A percentile compares a stretch with the other conserved stretches of the same genome.
Evolutionary conservation across 257 asterid genomes (phyloP).

Genomic region (Solanum ahanhuiri): DNA sequence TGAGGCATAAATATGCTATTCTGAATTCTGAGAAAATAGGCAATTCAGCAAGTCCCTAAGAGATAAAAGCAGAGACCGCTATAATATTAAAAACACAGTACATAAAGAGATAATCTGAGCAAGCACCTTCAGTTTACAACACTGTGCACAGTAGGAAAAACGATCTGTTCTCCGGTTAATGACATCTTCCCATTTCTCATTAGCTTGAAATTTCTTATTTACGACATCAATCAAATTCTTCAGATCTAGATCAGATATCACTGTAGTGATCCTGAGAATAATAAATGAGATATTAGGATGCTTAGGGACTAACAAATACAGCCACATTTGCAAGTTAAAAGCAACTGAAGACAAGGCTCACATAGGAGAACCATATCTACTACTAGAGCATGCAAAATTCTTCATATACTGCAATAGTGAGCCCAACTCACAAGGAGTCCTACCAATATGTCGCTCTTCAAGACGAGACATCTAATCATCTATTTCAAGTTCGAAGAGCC

Average conservation of each 20-base stretch:
- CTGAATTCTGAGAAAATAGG: background rate
- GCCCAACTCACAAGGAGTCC: background rate
- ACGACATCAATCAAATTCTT: slow-evolving; percentile 46
- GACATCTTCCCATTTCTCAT: slow-evolving; percentile 51
- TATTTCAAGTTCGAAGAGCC: background rate
- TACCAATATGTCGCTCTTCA: background rate
- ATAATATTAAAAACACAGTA: background rate
- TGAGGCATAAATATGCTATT: background rate
- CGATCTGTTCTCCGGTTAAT: slow-evolving; percentile 30
- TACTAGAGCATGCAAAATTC: background rate
- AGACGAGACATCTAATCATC: background rate
- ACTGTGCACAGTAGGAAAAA: slow-evolving; percentile 62
- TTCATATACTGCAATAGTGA: background rate
- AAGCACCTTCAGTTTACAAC: slow-evolving; percentile 68
- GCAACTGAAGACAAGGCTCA: background rate
- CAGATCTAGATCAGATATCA: slow-evolving; percentile 62
- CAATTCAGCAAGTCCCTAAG: background rate
- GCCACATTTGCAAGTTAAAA: background rate
- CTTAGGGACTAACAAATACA: background rate
- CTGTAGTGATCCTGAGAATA: slow-evolving; percentile 19
- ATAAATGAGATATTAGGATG: background rate
- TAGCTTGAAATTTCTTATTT: slow-evolving; percentile 22
- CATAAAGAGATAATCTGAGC: background rate
- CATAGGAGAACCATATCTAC: background rate
- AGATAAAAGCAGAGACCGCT: background rate